Base-by-base conservation (phyloP, 805 yeast genomes). In the Wickerhamomyces queroliae region DNA sequence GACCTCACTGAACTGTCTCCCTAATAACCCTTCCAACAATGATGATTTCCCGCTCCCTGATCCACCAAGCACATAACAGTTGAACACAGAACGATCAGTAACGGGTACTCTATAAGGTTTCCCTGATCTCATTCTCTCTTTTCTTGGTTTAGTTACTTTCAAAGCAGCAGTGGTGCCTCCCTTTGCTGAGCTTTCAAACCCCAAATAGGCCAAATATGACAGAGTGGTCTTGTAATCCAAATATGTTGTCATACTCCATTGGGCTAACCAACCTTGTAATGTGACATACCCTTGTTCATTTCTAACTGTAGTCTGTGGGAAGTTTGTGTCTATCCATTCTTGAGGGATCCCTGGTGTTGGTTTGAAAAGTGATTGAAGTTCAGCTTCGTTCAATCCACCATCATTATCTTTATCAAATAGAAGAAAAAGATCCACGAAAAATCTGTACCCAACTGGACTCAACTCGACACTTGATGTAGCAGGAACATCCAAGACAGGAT, bases 211-310 rank as follows among this genome's bases (percentile, higher is more conserved):
- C 45, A 93, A 63, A 53, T 91, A 93, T 37, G 88, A 95, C 37
- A 93, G 70, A 0, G 98, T 89, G 1, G 88, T 82, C 49, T 74
- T 78, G 55, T 84, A 78, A 51, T 90, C 95, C 23, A 93, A 64
- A 49, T 78, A 89, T 0, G 98, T 91, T 1, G 96, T 88, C 85
- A 93, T 84, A 50, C 91, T 83, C 99, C 99, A 93, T 54, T 91
- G 98, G 0, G 99, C 99, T 28, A 93, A 64, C 99, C 99, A 93
- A 3, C 99, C 99, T 63, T 95, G 99, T 21, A 93, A 62, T 0
- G 98, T 88, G 4, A 93, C 89, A 56, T 79, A 75, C 0, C 96
- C 97, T 46, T 80, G 81, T 47, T 89, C 96, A 56, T 89, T 90
- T 38, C 95, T 76, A 2, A 91, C 96, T 10, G 95, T 86, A 1